Base-by-base conservation (phyloP, 305 asterid genomes). In the Fraxinus nigra region DNA sequence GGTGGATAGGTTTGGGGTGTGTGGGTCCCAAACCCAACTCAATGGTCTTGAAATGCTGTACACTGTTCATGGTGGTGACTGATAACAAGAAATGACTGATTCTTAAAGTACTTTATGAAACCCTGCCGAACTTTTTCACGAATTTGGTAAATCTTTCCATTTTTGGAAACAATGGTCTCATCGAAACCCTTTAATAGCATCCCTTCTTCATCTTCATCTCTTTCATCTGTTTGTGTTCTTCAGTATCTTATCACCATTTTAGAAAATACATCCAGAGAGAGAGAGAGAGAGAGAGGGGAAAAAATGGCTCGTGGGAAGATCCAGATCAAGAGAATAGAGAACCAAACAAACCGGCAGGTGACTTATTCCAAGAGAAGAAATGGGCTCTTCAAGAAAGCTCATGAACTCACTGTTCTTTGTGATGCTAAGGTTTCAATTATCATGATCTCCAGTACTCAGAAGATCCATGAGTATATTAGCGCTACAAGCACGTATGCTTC, bases 261-360 rank as follows among this genome's bases (percentile, higher is more conserved):
- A 75, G 34, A 33, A 79, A 24, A 28, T 28, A 1, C 30, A 28
- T 28, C 30, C 30, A 0, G 30, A 28, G 30, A 28, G 30, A 28
- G 30, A 28, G 30, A 28, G 30, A 28, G 78, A 75, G 38, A 75
- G 7, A 18, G 43, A 1, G 4, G 59, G 61, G 16, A 0, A 65
- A 61, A 20, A 3, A 92, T 94, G 98, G 97, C 99, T 84, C 92
- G 98, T 77, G 99, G 99, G 56, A 94, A 95, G 92, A 94, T 95
- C 89, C 98, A 95, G 97, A 95, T 95, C 90, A 95, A 86, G 97
- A 91, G 86, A 70, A 95, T 95, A 30, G 99, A 95, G 88, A 95
- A 95, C 89, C 96, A 93, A 76, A 95, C 99, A 0, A 95, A 95
- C 88, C 87, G 97, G 82, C 98, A 95, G 79, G 98, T 93, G 70